Conservation (phyloP, 371 early-diverging fungal species). For the Mortierella sp. region DNA sequence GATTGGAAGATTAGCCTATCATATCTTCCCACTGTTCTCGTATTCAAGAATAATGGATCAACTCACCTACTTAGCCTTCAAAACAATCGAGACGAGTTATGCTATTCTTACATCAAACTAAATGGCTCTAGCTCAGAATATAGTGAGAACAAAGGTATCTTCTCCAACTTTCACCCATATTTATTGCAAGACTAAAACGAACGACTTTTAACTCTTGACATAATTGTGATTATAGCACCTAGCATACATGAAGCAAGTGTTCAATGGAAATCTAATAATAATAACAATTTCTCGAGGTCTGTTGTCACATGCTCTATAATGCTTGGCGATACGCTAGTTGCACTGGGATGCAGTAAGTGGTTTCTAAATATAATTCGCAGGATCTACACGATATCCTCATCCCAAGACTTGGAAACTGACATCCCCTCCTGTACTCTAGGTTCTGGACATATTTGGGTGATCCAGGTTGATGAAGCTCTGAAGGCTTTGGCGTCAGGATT, state of each 20-base stretch:
- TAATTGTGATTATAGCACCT: constrained; percentile 4
- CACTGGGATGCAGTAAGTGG: constrained; percentile 66
- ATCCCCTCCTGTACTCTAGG: constrained; percentile 51
- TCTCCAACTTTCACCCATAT: no score
- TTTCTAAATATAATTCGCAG: not conserved
- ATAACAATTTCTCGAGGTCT: constrained; percentile 20
- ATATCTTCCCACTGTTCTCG: constrained; percentile 15
- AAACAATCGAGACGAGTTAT: constrained; percentile 12
- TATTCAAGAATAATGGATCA: not conserved
- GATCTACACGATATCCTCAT: not conserved
- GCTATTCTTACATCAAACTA: constrained; percentile 13
- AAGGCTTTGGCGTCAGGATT: constrained; percentile 53
- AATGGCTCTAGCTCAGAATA: not conserved
- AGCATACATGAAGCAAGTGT: constrained; percentile 4
- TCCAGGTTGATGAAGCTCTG: constrained; percentile 62
- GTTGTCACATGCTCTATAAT: constrained; percentile 64
- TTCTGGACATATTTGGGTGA: constrained; percentile 66
- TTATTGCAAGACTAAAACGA: not conserved
- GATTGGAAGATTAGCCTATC: constrained; percentile 12
- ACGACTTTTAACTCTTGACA: not conserved
- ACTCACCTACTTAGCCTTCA: constrained; percentile 26
- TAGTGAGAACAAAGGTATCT: constrained; percentile 10
- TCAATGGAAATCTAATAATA: constrained; percentile 15
- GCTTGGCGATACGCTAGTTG: constrained; percentile 65
- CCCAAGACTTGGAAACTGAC: not conserved